Evolutionary conservation across 768 basidiomycete species (phyloP), one percentile per base, ranked within the genome.

Genomic region (Tricholoma sp.): DNA sequence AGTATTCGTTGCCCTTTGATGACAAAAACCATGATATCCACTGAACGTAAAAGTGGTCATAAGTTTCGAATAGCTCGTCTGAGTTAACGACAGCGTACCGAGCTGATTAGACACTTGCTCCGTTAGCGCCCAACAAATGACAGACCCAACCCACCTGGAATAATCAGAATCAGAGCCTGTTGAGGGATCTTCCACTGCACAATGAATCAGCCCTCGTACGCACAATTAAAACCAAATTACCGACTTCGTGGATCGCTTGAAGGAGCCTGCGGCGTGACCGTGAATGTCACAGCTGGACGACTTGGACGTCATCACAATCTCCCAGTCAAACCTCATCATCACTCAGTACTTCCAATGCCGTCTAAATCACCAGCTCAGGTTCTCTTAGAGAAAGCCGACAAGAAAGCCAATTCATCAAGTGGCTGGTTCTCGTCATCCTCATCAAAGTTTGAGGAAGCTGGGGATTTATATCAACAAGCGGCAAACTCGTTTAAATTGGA

Each of bases 1-100:
- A 98, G 76, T 99, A 99, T 76, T 99, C 97, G 70, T 99, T 98
- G 56, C 97, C 95, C 70, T 97, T 97, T 17, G 93, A 94, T 18
- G 92, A 91, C 5, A 98, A 77, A 66, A 98, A 97, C 94, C 94
- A 98, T 3, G 94, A 93, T 63, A 96, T 95, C 94, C 94, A 98
- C 92, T 95, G 61, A 20, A 44, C 32, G 50, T 34, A 32, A 31
- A 17, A 24, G 28, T n/a, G 13, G 42, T 52, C 24, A 50, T 56
- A 50, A 58, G 59, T 32, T 54, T 34, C n/a, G 8, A 32, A 50
- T 20, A 10, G n/a, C 52, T 17, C 45, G 55, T 17, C 12, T 39
- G 13, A 29, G 37, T 42, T 28, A 55, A 34, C 45, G 57, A 57
- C 53, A 29, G 42, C 66, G 58, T 70, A 78, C 76, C 65, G 76